phyloP scores from a whole-genome alignment of 345 rosid genomes.

The Citropsis articulata region DNA sequence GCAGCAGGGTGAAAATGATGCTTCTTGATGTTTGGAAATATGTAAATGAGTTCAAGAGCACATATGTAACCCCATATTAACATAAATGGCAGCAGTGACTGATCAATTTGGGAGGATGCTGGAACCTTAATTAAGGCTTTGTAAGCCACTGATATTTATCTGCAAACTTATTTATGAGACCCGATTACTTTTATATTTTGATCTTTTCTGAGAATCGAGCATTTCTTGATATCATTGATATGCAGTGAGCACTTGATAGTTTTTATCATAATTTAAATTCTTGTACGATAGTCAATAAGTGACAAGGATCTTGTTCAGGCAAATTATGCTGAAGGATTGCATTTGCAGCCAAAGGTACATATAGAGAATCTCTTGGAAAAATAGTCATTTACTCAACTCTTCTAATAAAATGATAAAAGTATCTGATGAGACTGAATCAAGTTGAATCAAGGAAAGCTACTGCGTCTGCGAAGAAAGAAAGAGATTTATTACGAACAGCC shows the following conservation, averaged over 20 bases:
- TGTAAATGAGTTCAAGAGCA: conserved; percentile 37
- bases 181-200: background rate
- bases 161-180: conserved; percentile 5
- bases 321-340: too few relatives aligned
- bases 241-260: background rate
- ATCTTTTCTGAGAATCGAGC: background rate
- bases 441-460: too few relatives aligned
- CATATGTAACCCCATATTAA: background rate
- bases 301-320: too few relatives aligned
- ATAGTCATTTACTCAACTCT: too few relatives aligned
- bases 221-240: too few relatives aligned
- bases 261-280: background rate
- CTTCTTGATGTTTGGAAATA: conserved; percentile 23
- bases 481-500: too few relatives aligned
- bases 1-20: background rate
- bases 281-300: too few relatives aligned
- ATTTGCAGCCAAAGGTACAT: too few relatives aligned
- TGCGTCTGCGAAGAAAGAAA: too few relatives aligned
- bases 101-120: conserved; percentile 1
- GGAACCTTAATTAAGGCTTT: conserved; percentile 9
- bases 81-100: conserved; percentile 20
- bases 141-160: conserved; percentile 10
- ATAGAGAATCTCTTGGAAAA: too few relatives aligned
- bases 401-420: too few relatives aligned
- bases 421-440: too few relatives aligned